Conservation (phyloP, 805 yeast genomes). For the Candida krabiensis region DNA sequence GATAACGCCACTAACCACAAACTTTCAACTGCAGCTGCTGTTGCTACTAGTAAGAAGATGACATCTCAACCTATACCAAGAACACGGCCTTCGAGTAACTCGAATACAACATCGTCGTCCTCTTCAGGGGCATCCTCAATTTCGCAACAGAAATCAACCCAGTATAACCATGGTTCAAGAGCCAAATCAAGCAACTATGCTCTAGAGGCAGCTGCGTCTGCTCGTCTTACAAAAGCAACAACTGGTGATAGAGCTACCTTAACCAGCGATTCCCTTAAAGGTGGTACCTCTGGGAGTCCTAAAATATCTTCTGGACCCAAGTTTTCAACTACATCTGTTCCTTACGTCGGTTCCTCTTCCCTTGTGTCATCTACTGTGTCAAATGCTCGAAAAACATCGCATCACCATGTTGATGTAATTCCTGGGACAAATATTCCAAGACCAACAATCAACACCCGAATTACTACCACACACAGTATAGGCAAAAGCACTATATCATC, state of each 20-base stretch:
- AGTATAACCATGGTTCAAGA: not conserved
- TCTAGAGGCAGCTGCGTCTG: not conserved
- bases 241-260: not conserved
- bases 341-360: constrained; percentile 2
- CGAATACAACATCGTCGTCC: not conserved
- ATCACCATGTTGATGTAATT: constrained; percentile 38
- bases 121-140: too few species aligned
- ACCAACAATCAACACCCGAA: constrained; percentile 44
- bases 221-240: not conserved
- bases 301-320: not conserved
- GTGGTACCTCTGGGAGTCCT: not conserved
- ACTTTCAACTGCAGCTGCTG: constrained; percentile 24
- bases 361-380: constrained; percentile 10
- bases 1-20: constrained; percentile 10
- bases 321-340: not conserved
- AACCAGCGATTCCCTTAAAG: too few species aligned
- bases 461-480: constrained; percentile 20
- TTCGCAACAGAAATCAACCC: not conserved
- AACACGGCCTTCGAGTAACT: constrained; percentile 6
- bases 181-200: not conserved
- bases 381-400: constrained; percentile 8
- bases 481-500: constrained; percentile 10
- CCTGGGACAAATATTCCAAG: constrained; percentile 62
- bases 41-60: constrained; percentile 21
- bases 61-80: constrained; percentile 13